Conservation (phyloP, 352 stramenopile species). For the Paralagenidium karlingii region DNA sequence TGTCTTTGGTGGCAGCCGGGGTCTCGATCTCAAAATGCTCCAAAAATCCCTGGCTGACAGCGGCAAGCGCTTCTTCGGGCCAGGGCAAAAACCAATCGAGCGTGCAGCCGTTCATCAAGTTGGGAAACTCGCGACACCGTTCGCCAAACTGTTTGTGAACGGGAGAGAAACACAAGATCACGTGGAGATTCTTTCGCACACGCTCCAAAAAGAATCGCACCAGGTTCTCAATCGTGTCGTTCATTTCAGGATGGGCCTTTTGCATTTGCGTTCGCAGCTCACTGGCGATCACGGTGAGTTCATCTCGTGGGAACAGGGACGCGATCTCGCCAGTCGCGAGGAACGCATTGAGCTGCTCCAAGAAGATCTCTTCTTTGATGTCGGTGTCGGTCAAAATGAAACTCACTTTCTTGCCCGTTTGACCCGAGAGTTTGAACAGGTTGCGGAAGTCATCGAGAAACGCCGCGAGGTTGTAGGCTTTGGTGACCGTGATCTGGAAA, state of each 20-base stretch:
- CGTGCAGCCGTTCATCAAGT: slow-evolving; percentile 76
- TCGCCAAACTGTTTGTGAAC: slow-evolving; percentile 69
- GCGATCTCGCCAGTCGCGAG: slow-evolving; percentile 78
- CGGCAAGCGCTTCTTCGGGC: slow-evolving; percentile 77
- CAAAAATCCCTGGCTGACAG: slow-evolving; percentile 71
- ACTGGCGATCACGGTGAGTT: slow-evolving; percentile 72
- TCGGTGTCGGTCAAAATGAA: slow-evolving; percentile 84
- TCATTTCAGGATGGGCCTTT: slow-evolving; percentile 43
- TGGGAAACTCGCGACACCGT: slow-evolving; percentile 77
- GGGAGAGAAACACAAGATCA: slow-evolving; percentile 82
- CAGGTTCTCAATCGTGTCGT: slow-evolving; percentile 74
- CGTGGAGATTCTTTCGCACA: slow-evolving; percentile 72
- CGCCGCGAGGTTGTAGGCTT: slow-evolving; percentile 69
- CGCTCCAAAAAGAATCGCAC: slow-evolving; percentile 79
- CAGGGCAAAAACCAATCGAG: slow-evolving; percentile 88
- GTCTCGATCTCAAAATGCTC: slow-evolving; percentile 55
- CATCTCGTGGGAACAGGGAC: slow-evolving; percentile 81
- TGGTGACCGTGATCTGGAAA: slow-evolving; percentile 83
- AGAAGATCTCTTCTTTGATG: slow-evolving; percentile 84
- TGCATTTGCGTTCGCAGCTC: slow-evolving; percentile 64
- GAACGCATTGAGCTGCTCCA: slow-evolving; percentile 84
- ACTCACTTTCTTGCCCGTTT: slow-evolving; percentile 61
- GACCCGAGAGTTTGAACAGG: slow-evolving; percentile 75
- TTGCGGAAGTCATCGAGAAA: slow-evolving; percentile 82
- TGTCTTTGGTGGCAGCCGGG: slow-evolving; percentile 33